These are phyloP conservation scores for Entamoeba moshkovskii DNA, from an alignment of 208 protist species.

Conservation along the genomic window DNA sequence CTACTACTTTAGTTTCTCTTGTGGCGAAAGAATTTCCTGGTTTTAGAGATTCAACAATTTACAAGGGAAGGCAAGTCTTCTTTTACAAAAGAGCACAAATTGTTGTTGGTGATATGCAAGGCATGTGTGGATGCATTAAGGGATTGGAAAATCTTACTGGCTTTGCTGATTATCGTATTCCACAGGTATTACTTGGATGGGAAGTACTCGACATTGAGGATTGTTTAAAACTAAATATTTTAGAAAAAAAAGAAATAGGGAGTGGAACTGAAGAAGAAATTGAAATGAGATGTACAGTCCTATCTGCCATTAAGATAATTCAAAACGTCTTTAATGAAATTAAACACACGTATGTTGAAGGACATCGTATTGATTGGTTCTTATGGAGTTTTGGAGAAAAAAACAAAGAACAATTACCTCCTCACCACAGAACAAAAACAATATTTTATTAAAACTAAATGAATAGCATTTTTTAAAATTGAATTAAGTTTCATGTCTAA, in stretches of 20 bases:
- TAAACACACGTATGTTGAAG: not conserved
- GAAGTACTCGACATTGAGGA: not conserved
- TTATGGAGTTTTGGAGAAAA: not conserved
- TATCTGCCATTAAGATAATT: not conserved
- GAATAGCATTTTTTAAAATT: too few relatives aligned
- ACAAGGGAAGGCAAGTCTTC: not conserved
- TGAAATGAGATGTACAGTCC: not conserved
- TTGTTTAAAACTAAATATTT: not conserved
- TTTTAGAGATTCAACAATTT: not conserved
- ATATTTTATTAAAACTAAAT: not conserved
- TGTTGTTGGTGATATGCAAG: not conserved
- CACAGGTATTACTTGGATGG: not conserved
- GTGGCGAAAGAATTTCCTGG: not conserved
- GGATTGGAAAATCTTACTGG: not conserved
- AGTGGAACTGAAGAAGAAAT: not conserved
- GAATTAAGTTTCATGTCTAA: too few relatives aligned
- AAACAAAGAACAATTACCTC: not conserved
- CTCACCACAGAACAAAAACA: not conserved
- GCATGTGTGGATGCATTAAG: not conserved
- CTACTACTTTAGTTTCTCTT: not conserved
- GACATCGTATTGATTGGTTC: not conserved
- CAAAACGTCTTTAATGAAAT: not conserved
- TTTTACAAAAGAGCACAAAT: slow-evolving; percentile 13
- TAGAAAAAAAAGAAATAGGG: not conserved
- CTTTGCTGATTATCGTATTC: slow-evolving; percentile 12